Base-by-base conservation (phyloP, 1,284 basidiomycete genomes). In the Ceratorhiza oryzae-sativae region DNA sequence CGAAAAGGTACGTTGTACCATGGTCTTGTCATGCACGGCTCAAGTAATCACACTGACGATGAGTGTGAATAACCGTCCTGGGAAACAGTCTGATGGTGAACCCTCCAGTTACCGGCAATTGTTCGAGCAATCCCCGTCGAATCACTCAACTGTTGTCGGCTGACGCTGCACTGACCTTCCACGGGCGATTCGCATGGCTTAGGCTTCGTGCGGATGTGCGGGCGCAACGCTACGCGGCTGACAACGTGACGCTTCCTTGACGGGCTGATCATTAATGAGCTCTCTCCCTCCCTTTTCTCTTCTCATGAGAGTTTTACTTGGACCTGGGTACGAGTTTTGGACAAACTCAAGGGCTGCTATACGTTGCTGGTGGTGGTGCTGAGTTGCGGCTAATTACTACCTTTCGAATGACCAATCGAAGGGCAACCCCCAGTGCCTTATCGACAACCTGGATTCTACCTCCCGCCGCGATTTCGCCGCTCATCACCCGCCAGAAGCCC, bases 91-190 rank as follows among this genome's bases (percentile, higher is more conserved):
- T 23, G 51, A 27, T 12, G 9, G 10, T 53, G 51, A 27, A 27
- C 51, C 25, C 36, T 60, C 36, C 58, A 39, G 58, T 12, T 12
- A 39, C 67, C 67, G 67, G 67, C 41, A 58, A 70, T 70, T 58
- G 55, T 48, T 70, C 67, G 67, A 70, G 36, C 67, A 70, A 70
- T 58, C 67, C 32, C 67, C 67, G 67, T 34, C 41, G n/a, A 53
- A 53, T 6, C 27, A 42, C n/a, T 23, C 53, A 55, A 23, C 18
- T 41, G 25, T 58, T n/a, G 42, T 70, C 67, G 67, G 67, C 53
- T 70, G 67, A 70, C 67, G 39, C 41, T 39, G n/a, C 30, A 25
- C 30, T 10, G n/a, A 41, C 15, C 67, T 70, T 59, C 67, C 39
- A 51, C 48, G 41, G n/a, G 20, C n/a, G 23, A 23, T 60, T 60